phyloP scores from a whole-genome alignment of 2,329 filamentous ascomycete genomes.

The Lachnellula subtilissima region DNA sequence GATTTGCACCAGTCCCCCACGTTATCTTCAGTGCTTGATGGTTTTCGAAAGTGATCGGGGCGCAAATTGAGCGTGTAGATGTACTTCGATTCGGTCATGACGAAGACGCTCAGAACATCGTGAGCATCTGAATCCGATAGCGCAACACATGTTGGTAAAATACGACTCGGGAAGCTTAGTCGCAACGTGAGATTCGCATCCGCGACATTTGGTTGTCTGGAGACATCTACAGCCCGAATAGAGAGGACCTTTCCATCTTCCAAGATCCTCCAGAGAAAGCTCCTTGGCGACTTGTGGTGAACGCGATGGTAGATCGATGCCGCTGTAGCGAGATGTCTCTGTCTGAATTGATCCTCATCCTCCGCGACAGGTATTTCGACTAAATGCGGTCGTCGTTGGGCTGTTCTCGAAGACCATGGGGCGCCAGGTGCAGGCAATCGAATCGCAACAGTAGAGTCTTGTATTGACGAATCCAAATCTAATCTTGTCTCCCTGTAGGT shows the following conservation, averaged over 20 bases:
- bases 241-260: slow-evolving; percentile 77
- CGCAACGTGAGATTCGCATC: slow-evolving; percentile 74
- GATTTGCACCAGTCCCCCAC: slow-evolving; percentile 73
- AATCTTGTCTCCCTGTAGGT: slow-evolving; percentile 84
- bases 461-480: slow-evolving; percentile 69
- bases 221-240: slow-evolving; percentile 76
- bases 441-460: slow-evolving; percentile 66
- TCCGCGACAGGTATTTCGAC: slow-evolving; percentile 43
- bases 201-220: slow-evolving; percentile 57
- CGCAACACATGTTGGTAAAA: slow-evolving; percentile 73
- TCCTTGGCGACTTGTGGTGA: slow-evolving; percentile 70
- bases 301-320: slow-evolving; percentile 82
- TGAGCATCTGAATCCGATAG: slow-evolving; percentile 75
- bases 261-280: slow-evolving; percentile 86
- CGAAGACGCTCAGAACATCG: slow-evolving; percentile 73
- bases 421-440: slow-evolving; percentile 54
- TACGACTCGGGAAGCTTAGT: slow-evolving; percentile 68
- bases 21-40: slow-evolving; percentile 64
- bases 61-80: slow-evolving; percentile 81
- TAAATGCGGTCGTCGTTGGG: slow-evolving; percentile 38
- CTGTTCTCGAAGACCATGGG: slow-evolving; percentile 29
- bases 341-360: slow-evolving; percentile 70
- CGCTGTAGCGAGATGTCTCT: slow-evolving; percentile 68
- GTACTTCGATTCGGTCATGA: slow-evolving; percentile 71
- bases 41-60: slow-evolving; percentile 74